Evolutionary conservation across 2,329 filamentous ascomycete genomes (phyloP).

Genomic region (Triangularia verruculosa): DNA sequence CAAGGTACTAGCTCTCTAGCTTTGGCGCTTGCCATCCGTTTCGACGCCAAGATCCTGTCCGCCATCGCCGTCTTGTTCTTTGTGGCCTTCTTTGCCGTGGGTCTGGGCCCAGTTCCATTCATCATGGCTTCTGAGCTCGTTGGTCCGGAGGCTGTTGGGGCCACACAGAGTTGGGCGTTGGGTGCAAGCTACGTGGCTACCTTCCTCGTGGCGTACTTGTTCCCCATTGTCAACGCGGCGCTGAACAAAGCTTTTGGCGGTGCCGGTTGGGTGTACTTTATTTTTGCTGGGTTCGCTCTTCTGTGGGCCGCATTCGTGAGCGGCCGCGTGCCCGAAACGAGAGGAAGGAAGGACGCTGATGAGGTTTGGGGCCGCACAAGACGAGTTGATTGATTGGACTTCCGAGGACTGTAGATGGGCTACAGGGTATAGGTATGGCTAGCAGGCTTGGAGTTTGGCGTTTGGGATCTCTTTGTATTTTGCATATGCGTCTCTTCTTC

Average conservation of each 20-base stretch:
- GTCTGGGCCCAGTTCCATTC: constrained; percentile 90
- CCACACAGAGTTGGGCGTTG: constrained; percentile 84
- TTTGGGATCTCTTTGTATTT: neutral
- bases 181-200: constrained; percentile 88
- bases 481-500: neutral
- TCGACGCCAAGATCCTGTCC: constrained; percentile 69
- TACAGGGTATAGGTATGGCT: neutral
- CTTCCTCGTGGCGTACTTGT: constrained; percentile 91
- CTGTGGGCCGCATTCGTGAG: constrained; percentile 69
- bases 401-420: neutral
- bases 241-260: constrained; percentile 64
- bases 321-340: constrained; percentile 79
- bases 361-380: constrained; percentile 82
- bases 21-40: constrained; percentile 77
- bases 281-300: constrained; percentile 76
- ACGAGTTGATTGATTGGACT: constrained; percentile 44
- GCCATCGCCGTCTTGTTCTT: constrained; percentile 80
- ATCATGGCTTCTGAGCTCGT: constrained; percentile 91
- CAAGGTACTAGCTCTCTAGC: constrained; percentile 77
- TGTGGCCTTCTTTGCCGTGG: constrained; percentile 85
- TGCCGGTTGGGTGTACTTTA: constrained; percentile 81
- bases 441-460: constrained; percentile 10
- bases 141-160: constrained; percentile 83
- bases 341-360: constrained; percentile 76
- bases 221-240: constrained; percentile 77